A percentile compares a stretch with the other conserved stretches of the same genome.
Evolutionary conservation across 202 grass and related monocot genomes (phyloP).

Genomic region (Zoysia matrella): DNA sequence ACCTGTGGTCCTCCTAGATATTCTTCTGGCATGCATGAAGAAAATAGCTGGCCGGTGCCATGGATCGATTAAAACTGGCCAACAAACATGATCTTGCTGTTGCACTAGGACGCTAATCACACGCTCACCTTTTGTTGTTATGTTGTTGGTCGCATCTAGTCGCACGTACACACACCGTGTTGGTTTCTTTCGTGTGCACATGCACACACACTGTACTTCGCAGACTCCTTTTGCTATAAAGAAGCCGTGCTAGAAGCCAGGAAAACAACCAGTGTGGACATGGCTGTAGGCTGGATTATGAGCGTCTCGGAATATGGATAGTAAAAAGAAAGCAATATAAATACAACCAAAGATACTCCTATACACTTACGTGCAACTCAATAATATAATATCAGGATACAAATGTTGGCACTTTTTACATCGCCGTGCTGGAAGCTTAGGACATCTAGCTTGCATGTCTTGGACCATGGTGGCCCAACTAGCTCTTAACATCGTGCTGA

Average conservation of each 20-base stretch:
- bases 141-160: slow-evolving; percentile 35
- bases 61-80: slow-evolving; percentile 10
- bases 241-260: slow-evolving; percentile 1
- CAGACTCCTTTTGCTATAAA: slow-evolving; percentile 3
- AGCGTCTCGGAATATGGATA: neutral
- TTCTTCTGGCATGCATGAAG: neutral
- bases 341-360: neutral
- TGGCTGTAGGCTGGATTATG: slow-evolving; percentile 3
- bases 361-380: neutral
- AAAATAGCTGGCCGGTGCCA: neutral
- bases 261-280: slow-evolving; percentile 25
- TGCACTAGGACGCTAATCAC: neutral
- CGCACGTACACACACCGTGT: slow-evolving; percentile 39
- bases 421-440: slow-evolving; percentile 39
- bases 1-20: slow-evolving; percentile 21
- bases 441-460: slow-evolving; percentile 26
- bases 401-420: slow-evolving; percentile 10
- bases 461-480: slow-evolving; percentile 32
- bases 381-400: neutral
- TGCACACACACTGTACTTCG: slow-evolving; percentile 26
- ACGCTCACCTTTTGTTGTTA: slow-evolving; percentile 18
- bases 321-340: neutral
- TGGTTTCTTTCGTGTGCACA: slow-evolving; percentile 41
- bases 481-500: slow-evolving; percentile 9
- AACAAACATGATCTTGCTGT: slow-evolving; percentile 12